phyloP scores from a whole-genome alignment of 106 monocot genomes.

The Dendrobium chrysotoxum region DNA sequence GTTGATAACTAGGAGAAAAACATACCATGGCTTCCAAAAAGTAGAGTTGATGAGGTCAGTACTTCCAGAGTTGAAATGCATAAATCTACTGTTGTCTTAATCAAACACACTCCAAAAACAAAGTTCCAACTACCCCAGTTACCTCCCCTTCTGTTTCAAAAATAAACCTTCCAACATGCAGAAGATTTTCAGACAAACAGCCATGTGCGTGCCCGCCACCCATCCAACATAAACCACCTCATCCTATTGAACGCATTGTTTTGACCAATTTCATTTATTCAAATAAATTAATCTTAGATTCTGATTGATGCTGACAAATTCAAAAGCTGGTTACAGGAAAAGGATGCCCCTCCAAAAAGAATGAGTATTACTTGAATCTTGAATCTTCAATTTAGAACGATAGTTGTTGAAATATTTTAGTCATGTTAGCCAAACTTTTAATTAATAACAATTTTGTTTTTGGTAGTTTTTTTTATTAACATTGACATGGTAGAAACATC shows the following conservation, averaged over 20 bases:
- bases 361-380: conserved; percentile 26
- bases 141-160: background rate
- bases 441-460: background rate
- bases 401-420: background rate
- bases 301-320: conserved; percentile 56
- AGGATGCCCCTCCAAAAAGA: conserved; percentile 61
- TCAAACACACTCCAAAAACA: background rate
- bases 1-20: conserved; percentile 70
- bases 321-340: conserved; percentile 77
- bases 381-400: background rate
- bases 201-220: background rate
- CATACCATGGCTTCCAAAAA: conserved; percentile 83
- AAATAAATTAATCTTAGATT: conserved; percentile 32
- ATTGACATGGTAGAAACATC: background rate
- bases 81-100: background rate
- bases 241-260: background rate
- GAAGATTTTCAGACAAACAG: background rate
- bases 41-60: conserved; percentile 74
- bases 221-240: background rate
- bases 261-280: background rate
- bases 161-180: background rate
- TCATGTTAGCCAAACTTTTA: background rate
- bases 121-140: too few relatives aligned
- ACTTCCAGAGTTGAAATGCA: background rate
- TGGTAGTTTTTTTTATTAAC: background rate